A percentile compares a stretch with the other conserved stretches of the same genome.
These are phyloP conservation scores for Sphagnum fallax DNA, from an alignment of 228 moss, liverwort and hornwort genomes.

Conservation along the genomic window DNA sequence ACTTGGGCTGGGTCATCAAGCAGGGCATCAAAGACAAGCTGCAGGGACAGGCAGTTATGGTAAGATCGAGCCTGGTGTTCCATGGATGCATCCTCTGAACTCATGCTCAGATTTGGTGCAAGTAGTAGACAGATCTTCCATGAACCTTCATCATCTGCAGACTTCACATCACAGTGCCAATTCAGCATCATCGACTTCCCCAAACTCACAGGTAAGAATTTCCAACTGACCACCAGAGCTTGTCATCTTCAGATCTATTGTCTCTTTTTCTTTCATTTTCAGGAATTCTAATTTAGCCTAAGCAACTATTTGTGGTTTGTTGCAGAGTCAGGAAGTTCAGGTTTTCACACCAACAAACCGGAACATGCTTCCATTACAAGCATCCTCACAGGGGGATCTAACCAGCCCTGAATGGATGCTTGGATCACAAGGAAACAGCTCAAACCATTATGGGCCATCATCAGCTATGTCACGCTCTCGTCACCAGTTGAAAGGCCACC, in stretches of 20 bases:
- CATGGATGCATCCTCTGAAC: conserved; percentile 64
- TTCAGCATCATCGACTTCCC: conserved; percentile 44
- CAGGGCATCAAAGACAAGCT: conserved; percentile 44
- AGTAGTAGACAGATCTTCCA: conserved; percentile 41
- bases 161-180: conserved; percentile 13
- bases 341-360: conserved; percentile 63
- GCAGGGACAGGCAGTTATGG: conserved; percentile 44
- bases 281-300: no score
- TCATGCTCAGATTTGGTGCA: conserved; percentile 59
- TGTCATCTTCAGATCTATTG: no score
- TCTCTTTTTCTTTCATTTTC: no score
- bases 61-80: conserved; percentile 64
- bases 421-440: conserved; percentile 7
- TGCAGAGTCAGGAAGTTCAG: conserved; percentile 57
- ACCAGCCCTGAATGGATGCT: conserved; percentile 65
- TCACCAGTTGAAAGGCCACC: conserved; percentile 66
- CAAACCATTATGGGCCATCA: conserved; percentile 51
- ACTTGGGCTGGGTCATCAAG: conserved; percentile 54
- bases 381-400: conserved; percentile 49
- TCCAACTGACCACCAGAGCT: no score
- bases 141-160: conserved; percentile 66
- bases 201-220: conserved; percentile 41
- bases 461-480: conserved; percentile 43
- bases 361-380: conserved; percentile 42
- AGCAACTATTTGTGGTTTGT: not conserved